A percentile compares a stretch with the other conserved stretches of the same genome.
Evolutionary conservation across 805 yeast genomes (phyloP).

Genomic region (Schizosaccharomyces lindneri): DNA sequence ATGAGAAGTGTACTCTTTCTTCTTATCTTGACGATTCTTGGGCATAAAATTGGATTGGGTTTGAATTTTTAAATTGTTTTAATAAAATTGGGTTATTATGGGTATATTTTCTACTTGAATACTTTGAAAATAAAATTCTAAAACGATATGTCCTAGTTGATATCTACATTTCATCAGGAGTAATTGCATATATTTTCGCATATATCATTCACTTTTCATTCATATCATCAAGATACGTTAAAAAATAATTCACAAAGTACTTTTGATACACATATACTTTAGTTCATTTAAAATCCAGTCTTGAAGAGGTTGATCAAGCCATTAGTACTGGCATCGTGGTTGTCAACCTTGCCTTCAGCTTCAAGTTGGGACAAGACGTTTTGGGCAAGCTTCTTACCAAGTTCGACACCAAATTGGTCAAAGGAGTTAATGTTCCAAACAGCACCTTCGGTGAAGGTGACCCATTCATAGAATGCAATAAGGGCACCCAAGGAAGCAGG

Average conservation of each 20-base stretch:
- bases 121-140: no score
- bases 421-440: conserved; percentile 97
- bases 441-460: conserved; percentile 96
- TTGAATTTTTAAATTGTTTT: not conserved
- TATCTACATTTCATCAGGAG: no score
- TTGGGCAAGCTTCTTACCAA: conserved; percentile 94
- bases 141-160: no score
- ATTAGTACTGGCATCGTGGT: conserved; percentile 80
- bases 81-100: not conserved
- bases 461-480: conserved; percentile 93
- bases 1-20: not conserved
- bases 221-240: not conserved
- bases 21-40: not conserved
- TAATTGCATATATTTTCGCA: not conserved
- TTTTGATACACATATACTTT: not conserved
- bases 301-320: conserved; percentile 89
- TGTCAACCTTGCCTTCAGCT: conserved; percentile 25
- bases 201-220: not conserved
- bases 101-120: not conserved
- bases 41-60: not conserved
- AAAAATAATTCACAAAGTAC: no score
- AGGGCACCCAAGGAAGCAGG: conserved; percentile 91
- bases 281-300: not conserved
- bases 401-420: conserved; percentile 99
- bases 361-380: conserved; percentile 77